Evolutionary conservation across 2,329 filamentous ascomycete species (phyloP).

Genomic region (Ustulina deusta): DNA sequence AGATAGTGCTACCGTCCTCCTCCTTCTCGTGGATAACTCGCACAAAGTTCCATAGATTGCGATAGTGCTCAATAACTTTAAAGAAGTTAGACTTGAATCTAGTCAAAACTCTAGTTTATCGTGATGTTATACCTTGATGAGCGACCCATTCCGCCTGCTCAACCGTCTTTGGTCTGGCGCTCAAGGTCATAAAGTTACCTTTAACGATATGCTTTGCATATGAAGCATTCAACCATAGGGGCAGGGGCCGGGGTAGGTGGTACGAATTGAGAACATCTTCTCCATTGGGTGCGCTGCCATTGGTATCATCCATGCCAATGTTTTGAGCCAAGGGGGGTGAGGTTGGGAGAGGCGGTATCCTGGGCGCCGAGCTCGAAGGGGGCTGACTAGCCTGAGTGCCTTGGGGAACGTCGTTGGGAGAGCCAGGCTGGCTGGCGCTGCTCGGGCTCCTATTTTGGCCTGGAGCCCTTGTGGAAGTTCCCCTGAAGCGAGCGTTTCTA

Average conservation of each 20-base stretch:
- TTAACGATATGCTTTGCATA: constrained; percentile 91
- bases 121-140: constrained; percentile 78
- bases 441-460: constrained; percentile 66
- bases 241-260: constrained; percentile 74
- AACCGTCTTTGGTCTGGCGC: constrained; percentile 90
- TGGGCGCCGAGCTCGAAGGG: constrained; percentile 65
- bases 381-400: constrained; percentile 64
- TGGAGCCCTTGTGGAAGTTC: constrained; percentile 64
- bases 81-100: constrained; percentile 35
- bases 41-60: constrained; percentile 89
- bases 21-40: constrained; percentile 89
- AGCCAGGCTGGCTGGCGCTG: constrained; percentile 61
- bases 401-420: constrained; percentile 60
- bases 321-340: constrained; percentile 74
- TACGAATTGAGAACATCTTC: constrained; percentile 70
- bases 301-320: constrained; percentile 75
- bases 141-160: constrained; percentile 96
- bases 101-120: background rate
- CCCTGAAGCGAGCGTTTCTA: constrained; percentile 70
- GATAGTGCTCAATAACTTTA: constrained; percentile 90
- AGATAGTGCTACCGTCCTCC: constrained; percentile 80
- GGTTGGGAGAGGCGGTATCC: constrained; percentile 71
- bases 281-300: constrained; percentile 58
- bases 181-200: constrained; percentile 97
- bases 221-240: constrained; percentile 79